Evolutionary conservation across 176 grass and related monocot genomes (phyloP), one percentile per base, ranked within the genome.

Genomic region (Lolium perenne): DNA sequence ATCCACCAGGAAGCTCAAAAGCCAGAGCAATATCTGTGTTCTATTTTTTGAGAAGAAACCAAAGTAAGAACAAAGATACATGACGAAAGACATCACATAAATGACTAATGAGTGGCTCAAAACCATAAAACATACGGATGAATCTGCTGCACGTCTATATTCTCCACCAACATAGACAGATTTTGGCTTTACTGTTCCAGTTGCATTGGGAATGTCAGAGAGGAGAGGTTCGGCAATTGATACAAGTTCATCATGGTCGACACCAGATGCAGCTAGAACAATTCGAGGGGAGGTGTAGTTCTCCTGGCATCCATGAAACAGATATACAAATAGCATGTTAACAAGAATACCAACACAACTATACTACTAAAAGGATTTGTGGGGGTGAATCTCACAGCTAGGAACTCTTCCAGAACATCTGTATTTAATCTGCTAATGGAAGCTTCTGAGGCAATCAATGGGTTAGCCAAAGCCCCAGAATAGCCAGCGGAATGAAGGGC

Each of bases 381-480:
- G 35, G 43, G 43, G 15, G 82, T 93, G 63, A 81, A 69, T 76
- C 91, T 88, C 80, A 98, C 95, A 85, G 72, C 62, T 87, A 94
- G 57, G 85, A 98, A 98, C 13, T 92, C 80, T 74, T 94, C 93
- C 46, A 98, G 86, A 76, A 91, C 81, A 82, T 82, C 86, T 32
- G 85, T 17, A 85, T 95, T 89, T 81, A 98, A 91, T 92, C 85
- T 87, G 65, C 58, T 77, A 84, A 95, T 41, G 26, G 93, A 83
- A 72, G 84, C 88, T 69, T 91, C 93, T 77, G 96, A 78, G 6
- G 92, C 88, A 75, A 95, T 91, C 84, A 98, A 81, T 68, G 93
- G 90, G 78, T 94, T 98, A 74, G 94, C 90, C 87, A 98, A 92
- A 78, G 96, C 94, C 84, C 96, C 96, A 92, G 93, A 98, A 87